Base-by-base conservation (phyloP, 2,329 filamentous ascomycete genomes). In the Karstenula rhodostoma region DNA sequence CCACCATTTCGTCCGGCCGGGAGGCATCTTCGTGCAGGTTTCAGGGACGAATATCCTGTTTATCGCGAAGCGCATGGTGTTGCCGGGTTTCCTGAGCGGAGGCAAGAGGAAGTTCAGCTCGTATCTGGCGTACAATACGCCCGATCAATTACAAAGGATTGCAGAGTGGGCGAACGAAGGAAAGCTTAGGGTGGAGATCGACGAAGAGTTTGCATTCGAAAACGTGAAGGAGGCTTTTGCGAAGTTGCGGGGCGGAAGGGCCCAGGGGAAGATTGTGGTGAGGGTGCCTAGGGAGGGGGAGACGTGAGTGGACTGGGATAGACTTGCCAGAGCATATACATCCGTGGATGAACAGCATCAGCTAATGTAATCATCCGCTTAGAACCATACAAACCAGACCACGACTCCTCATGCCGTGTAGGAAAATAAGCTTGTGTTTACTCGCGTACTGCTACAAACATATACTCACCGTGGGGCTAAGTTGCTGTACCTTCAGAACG, bases 211-310 rank as follows among this genome's bases (percentile, higher is more conserved):
- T 67, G 73, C 77, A 17, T 84, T 87, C 65, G 83, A 85, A 42
- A 81, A 89, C 49, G 82, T 79, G 1, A 79, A 80, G 1, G 80
- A 84, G 68, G 87, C 86, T 1, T 87, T 85, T 72, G 79, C 82
- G 68, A 85, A 80, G 69, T 67, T 89, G 65, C 86, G 83, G 73
- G 82, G 76, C 0, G 83, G 83, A 0, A 80, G 82, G 44, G 79
- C 83, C 1, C 81, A 74, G 56, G 87, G 87, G 0, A 90, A 89
- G 75, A 73, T 90, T 61, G 78, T 89, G 13, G 69, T 80, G n/a
- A 29, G 33, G 6, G 42, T 23, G 42, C 19, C 42, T 44, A 44
- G 42, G n/a, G 42, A 44, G 42, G 37, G 37, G 37, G 5, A 17
- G 37, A 7, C 37, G 7, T 40, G 17, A 40, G 15, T 40, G 37